Percentiles rank a stretch among this genome's conserved stretches.
These are phyloP conservation scores for Raphanus sativus DNA, from an alignment of 345 rosid genomes.

Conservation along the genomic window DNA sequence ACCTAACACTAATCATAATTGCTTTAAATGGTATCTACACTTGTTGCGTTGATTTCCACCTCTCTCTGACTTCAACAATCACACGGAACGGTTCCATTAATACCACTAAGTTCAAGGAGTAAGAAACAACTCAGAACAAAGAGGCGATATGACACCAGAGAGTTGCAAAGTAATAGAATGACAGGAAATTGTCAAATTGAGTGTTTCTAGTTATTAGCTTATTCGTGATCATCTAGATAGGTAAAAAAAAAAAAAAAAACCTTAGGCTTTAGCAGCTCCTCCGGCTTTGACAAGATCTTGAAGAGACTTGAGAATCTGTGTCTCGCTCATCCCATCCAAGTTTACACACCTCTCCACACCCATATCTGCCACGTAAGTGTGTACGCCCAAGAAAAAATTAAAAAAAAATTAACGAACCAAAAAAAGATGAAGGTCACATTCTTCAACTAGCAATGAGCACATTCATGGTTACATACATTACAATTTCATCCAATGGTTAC, in stretches of 20 bases:
- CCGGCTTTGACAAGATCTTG: constrained; percentile 61
- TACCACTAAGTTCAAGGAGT: background rate
- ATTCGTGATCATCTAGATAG: constrained; percentile 10
- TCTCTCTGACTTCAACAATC: background rate
- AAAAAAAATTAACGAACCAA: too few species aligned
- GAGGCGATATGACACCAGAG: background rate
- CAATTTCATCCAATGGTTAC: too few species aligned
- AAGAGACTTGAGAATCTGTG: constrained; percentile 61
- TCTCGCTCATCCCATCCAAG: constrained; percentile 61
- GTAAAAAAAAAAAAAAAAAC: background rate
- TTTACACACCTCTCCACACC: constrained; percentile 67
- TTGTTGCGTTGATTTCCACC: background rate
- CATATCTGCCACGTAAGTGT: constrained; percentile 43
- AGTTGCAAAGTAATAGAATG: background rate
- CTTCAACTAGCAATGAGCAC: too few species aligned
- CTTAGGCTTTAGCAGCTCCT: constrained; percentile 50
- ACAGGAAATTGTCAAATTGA: constrained; percentile 4
- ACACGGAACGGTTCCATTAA: background rate
- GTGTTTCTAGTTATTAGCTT: constrained; percentile 15
- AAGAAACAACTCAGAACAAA: background rate
- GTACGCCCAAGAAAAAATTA: background rate
- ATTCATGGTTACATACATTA: too few species aligned
- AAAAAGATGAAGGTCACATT: too few species aligned
- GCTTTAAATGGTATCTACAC: background rate
- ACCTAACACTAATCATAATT: background rate